Evolutionary conservation across 2,329 filamentous ascomycete species (phyloP).

Genomic region (Malbranchea zuffiana): DNA sequence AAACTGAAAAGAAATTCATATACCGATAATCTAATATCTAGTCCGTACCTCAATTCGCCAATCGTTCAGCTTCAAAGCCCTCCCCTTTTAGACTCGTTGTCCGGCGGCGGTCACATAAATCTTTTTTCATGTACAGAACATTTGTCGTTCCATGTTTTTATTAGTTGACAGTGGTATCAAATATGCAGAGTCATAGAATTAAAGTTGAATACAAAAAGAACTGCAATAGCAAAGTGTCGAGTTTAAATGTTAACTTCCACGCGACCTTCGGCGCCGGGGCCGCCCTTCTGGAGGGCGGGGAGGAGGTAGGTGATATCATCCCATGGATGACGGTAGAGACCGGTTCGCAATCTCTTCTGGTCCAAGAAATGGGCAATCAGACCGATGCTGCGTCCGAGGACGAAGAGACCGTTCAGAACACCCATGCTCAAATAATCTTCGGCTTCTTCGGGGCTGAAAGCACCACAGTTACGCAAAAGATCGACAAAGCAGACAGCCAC

Average conservation of each 20-base stretch:
- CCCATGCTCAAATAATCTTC: constrained; percentile 99
- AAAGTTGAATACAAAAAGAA: not conserved
- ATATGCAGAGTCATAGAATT: too few species aligned
- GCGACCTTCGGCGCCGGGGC: constrained; percentile 67
- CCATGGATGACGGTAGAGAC: constrained; percentile 98
- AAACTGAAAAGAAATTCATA: too few species aligned
- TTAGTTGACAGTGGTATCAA: too few species aligned
- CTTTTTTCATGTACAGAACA: too few species aligned
- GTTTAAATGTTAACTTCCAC: constrained; percentile 72
- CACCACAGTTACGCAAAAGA: constrained; percentile 91
- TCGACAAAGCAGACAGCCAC: constrained; percentile 99
- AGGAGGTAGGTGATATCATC: constrained; percentile 95
- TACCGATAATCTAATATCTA: too few species aligned
- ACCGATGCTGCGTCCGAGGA: constrained; percentile 92
- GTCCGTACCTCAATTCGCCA: too few species aligned
- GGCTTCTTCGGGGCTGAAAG: constrained; percentile 89
- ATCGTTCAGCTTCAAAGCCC: too few species aligned
- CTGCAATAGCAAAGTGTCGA: not conserved
- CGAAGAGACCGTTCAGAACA: constrained; percentile 98
- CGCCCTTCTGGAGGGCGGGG: constrained; percentile 61
- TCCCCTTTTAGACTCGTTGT: too few species aligned
- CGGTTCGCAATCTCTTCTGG: constrained; percentile 97
- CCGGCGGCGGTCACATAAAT: too few species aligned
- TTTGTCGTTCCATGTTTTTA: constrained; percentile 7
- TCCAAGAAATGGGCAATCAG: constrained; percentile 99